Conservation (phyloP, 257 asterid genomes). For the Solanum tarapatanum region DNA sequence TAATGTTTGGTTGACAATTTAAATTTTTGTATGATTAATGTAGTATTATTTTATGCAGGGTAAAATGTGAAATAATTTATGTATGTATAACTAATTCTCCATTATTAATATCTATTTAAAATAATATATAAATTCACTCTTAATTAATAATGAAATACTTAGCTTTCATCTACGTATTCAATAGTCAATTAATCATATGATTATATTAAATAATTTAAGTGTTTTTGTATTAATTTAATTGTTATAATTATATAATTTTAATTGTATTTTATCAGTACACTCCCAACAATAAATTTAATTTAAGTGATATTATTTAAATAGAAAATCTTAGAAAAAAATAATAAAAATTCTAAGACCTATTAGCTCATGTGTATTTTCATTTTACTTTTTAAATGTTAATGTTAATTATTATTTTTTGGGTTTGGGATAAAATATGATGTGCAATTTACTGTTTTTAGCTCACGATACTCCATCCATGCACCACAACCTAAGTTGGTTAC, state of each 20-base stretch:
- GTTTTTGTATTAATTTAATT: not conserved
- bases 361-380: not conserved
- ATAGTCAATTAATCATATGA: not conserved
- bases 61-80: not conserved
- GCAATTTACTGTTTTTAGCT: not conserved
- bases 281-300: no score
- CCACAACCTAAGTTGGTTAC: no score
- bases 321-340: no score
- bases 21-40: no score
- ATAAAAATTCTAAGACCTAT: no score
- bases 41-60: no score
- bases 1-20: no score
- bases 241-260: no score
- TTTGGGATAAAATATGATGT: not conserved
- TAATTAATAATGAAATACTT: no score
- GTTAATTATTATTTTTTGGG: not conserved
- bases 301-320: no score
- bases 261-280: no score
- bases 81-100: no score
- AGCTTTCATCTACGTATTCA: not conserved
- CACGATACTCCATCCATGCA: not conserved
- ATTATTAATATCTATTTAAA: not conserved
- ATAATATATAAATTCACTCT: not conserved
- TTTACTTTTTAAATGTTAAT: fast-evolving
- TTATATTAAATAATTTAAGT: not conserved